Base-by-base conservation (phyloP, 1,284 basidiomycete species). In the Tilletia setariae region DNA sequence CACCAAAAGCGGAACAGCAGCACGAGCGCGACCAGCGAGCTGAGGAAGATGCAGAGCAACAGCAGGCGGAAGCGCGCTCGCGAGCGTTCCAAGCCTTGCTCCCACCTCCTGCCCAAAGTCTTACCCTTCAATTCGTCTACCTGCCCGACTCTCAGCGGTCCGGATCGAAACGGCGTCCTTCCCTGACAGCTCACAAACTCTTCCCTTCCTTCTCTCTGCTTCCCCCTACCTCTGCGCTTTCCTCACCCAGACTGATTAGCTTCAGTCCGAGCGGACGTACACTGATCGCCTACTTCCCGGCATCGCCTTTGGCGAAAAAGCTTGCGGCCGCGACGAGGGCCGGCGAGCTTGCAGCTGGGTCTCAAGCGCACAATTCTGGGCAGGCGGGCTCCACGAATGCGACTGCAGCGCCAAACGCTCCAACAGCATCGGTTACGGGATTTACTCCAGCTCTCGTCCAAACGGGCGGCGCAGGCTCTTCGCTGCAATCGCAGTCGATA, bases 231-330 rank as follows among this genome's bases (percentile, higher is more conserved):
- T 61, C 56, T 19, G 56, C 56, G 9, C 30, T 61, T 25, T n/a
- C 30, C 28, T 40, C 56, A 9, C 30, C 56, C 9, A 61, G 30
- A 4, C 32, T 61, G 30, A 40, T 61, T 30, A 61, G 56, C 56
- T 61, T 61, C 56, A 61, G 56, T 35, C 56, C 56, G 30, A 61
- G 56, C 56, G 56, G 30, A 13, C 56, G 56, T 25, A 61, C 56
- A 4, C 28, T 61, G 13, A 35, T 61, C 56, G 56, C 56, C 2
- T 61, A 61, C 56, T 61, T 61, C 15, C 56, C 56, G 35, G 30
- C 56, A 19, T 40, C 32, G 25, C 15, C 56, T 15, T 35, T 61
- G 15, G 56, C 56, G 15, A 61, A 61, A 30, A 25, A 30, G 30
- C 13, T 61, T 15, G 28, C 56, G 2, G 56, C 56, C 6, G 56